Percentiles rank a stretch among this genome's conserved stretches.
Conservation (phyloP, 1,139 yeast species). For the Taiozyma sp. region DNA sequence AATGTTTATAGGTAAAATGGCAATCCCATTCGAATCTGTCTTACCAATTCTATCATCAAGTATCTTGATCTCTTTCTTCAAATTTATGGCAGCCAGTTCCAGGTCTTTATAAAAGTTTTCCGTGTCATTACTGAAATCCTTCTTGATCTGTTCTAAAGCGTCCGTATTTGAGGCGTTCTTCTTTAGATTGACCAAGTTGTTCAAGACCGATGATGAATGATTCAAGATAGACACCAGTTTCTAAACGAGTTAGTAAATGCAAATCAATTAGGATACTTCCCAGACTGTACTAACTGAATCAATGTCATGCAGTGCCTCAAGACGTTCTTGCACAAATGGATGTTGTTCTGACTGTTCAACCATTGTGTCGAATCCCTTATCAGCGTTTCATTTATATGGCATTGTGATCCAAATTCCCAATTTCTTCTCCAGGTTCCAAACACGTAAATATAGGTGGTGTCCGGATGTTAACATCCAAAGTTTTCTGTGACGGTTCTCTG, state of each 20-base stretch:
- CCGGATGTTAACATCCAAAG: neutral
- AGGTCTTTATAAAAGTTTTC: constrained; percentile 20
- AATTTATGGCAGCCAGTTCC: constrained; percentile 29
- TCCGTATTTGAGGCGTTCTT: constrained; percentile 17
- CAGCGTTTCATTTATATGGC: neutral
- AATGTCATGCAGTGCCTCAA: constrained; percentile 39
- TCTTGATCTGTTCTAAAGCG: constrained; percentile 9
- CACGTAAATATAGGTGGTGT: neutral
- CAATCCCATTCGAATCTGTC: constrained; percentile 35
- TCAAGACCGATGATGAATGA: constrained; percentile 22
- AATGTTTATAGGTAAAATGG: constrained; percentile 54
- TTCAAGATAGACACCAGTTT: constrained; percentile 23
- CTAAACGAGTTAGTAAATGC: constrained; percentile 8
- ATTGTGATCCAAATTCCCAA: neutral
- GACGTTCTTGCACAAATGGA: constrained; percentile 38
- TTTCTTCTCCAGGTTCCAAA: too few species aligned
- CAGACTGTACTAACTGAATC: constrained; percentile 26
- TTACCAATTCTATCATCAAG: constrained; percentile 55
- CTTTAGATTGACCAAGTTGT: constrained; percentile 17
- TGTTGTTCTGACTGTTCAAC: constrained; percentile 13
- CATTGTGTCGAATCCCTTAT: neutral
- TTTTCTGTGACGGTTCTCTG: neutral
- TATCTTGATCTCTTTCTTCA: constrained; percentile 51
- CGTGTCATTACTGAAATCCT: constrained; percentile 16
- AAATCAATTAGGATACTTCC: constrained; percentile 11